Evolutionary conservation across 305 asterid species (phyloP), one percentile per base, ranked within the genome.

Genomic region (Fraxinus sp.): DNA sequence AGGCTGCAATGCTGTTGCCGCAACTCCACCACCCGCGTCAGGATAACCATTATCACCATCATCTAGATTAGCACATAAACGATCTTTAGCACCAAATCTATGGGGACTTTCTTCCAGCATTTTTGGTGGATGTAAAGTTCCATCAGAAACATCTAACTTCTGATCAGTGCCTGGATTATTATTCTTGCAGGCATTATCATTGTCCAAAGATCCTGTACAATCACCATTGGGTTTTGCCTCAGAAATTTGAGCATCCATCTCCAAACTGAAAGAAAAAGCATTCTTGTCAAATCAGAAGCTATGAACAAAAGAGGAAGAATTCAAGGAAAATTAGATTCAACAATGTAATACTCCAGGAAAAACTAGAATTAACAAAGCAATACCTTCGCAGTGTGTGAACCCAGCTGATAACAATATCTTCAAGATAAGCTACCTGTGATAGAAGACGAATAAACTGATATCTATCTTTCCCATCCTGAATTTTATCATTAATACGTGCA

Each of bases 341-440:
- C 22, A 52, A 18, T 14, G 4, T 2, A 62, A 74, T 11, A 46
- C 22, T 59, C 26, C 39, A 71, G 77, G 68, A 83, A 39, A 76
- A 10, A 77, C 59, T 78, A 33, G 39, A 36, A 82, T 7, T 13
- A 71, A 82, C 81, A 77, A 57, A 74, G 77, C 26, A 84, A 80
- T 92, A 96, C 99, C 99, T 91, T 81, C 90, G 95, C 84, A 96
- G 79, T 75, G 90, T 81, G 83, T 93, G 91, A 3, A 91, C 97
- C 98, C 98, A 93, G 89, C 92, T 88, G 83, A 85, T 86, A 72
- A 95, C 92, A 92, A 95, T 88, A 86, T 96, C 98, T 82, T 96
- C 99, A 62, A 96, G 95, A 89, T 90, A 95, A 80, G 99, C 97
- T 83, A 93, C 96, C 85, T 96, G 99, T 75, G 99, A 96, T 49